phyloP scores from a whole-genome alignment of 148 eudicot species.

The Camellia japonica region DNA sequence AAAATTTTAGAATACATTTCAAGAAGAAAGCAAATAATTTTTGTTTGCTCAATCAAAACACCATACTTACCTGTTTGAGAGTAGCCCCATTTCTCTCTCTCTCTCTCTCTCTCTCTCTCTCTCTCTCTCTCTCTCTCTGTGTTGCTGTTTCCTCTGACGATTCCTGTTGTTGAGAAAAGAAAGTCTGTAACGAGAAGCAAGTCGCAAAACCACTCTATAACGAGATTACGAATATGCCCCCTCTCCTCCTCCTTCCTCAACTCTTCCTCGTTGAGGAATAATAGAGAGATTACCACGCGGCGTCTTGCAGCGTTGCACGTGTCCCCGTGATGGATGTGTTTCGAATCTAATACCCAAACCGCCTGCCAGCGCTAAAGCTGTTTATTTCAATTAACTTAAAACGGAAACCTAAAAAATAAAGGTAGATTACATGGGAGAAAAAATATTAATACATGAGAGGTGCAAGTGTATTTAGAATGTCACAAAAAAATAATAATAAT shows the following conservation, averaged over 20 bases:
- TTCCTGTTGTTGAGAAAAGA: not conserved
- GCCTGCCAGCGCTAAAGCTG: too few species aligned
- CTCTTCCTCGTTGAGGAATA: not conserved
- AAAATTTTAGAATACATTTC: not conserved
- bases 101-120: not conserved
- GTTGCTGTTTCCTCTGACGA: not conserved
- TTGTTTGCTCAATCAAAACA: not conserved
- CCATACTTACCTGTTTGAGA: slow-evolving; percentile 8
- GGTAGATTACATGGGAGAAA: too few species aligned
- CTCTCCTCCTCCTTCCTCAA: not conserved
- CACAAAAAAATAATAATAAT: too few species aligned
- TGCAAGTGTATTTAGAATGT: too few species aligned
- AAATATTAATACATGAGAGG: too few species aligned
- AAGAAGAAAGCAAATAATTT: not conserved
- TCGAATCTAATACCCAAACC: too few species aligned
- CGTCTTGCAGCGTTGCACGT: too few species aligned
- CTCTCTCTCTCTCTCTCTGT: not conserved
- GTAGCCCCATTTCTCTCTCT: slow-evolving; percentile 1
- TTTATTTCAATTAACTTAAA: too few species aligned
- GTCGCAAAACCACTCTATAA: not conserved
- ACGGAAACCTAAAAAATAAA: too few species aligned
- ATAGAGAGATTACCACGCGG: not conserved
- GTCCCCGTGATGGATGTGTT: too few species aligned
- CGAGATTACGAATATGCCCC: not conserved
- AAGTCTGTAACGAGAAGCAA: not conserved